These are phyloP conservation scores for Calonectria hongkongensis DNA, from an alignment of 2,329 filamentous ascomycete genomes.

Conservation along the genomic window DNA sequence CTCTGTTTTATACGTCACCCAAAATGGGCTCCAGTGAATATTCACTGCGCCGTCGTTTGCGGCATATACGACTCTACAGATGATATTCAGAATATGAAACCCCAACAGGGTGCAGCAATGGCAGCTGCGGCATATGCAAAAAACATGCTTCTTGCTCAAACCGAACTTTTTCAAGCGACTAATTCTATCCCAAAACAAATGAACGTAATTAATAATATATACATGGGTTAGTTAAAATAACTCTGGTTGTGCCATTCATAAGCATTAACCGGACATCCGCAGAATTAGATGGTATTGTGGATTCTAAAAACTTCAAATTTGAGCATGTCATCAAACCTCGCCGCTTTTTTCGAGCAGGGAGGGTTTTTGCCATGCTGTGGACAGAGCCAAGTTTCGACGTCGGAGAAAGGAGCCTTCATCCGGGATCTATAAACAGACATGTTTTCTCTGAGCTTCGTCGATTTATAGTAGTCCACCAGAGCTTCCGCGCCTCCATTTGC, in stretches of 20 bases:
- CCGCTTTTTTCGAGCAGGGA: background rate
- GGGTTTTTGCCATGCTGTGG: background rate
- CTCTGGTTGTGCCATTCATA: background rate
- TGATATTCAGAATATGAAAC: no score
- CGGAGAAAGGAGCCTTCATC: background rate
- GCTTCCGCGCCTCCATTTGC: background rate
- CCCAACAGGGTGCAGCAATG: background rate
- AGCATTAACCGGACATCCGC: background rate
- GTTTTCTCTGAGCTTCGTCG: background rate
- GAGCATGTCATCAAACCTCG: background rate
- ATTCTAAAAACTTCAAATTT: background rate
- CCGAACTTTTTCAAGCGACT: accelerated
- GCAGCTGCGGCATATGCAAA: slow-evolving; percentile 14
- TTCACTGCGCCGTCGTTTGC: background rate
- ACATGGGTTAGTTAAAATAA: background rate
- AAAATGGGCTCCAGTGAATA: background rate
- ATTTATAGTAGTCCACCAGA: background rate
- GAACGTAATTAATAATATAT: background rate
- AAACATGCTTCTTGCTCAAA: background rate
- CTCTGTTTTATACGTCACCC: background rate
- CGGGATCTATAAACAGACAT: background rate
- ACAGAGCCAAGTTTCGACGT: background rate
- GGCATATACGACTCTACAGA: background rate
- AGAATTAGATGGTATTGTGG: background rate
- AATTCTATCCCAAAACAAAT: background rate